Evolutionary conservation across 441 rosid species (phyloP).

Genomic region (Erodium texanum): DNA sequence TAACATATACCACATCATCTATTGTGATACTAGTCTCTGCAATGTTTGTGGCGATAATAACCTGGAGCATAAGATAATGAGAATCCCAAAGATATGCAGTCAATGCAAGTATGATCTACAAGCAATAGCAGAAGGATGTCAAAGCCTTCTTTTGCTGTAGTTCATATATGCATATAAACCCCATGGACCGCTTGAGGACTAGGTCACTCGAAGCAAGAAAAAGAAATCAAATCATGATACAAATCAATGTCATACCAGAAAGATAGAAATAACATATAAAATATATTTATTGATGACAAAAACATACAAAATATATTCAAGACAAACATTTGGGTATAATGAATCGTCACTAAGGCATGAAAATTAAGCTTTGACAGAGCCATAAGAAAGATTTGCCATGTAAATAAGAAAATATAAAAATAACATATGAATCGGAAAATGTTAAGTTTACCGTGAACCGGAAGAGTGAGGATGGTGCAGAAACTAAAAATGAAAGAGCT

Average conservation of each 20-base stretch:
- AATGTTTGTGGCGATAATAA: constrained; percentile 83
- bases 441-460: not conserved
- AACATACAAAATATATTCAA: too few relatives aligned
- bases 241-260: not conserved
- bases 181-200: not conserved
- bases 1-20: constrained; percentile 87
- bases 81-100: not conserved
- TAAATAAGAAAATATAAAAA: not conserved
- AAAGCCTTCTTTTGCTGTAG: not conserved
- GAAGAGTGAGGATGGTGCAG: not conserved
- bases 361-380: not conserved
- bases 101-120: constrained; percentile 6
- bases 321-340: too few relatives aligned
- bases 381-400: not conserved
- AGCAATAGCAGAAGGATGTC: not conserved
- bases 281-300: too few relatives aligned
- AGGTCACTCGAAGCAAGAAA: not conserved
- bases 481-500: constrained; percentile 6
- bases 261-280: not conserved
- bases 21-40: constrained; percentile 95
- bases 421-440: not conserved
- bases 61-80: constrained; percentile 35
- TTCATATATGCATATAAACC: not conserved
- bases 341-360: not conserved
- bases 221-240: not conserved